phyloP scores from a whole-genome alignment of 1,284 basidiomycete species.

The Boletus semigastroideus region DNA sequence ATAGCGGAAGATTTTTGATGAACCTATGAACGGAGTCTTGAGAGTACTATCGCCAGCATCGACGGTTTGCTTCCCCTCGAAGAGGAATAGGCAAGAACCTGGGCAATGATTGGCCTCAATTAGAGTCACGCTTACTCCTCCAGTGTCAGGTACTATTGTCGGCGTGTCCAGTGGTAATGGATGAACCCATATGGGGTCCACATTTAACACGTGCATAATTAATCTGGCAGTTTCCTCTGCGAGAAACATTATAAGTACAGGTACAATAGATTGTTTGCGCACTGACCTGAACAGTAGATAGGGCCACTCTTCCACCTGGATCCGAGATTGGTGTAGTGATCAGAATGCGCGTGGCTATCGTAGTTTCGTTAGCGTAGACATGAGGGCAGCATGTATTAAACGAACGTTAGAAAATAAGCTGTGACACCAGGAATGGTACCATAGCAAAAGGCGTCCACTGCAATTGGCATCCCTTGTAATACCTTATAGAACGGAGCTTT shows the following conservation, averaged over 20 bases:
- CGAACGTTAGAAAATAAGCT: slow-evolving; percentile 85
- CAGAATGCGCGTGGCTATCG: slow-evolving; percentile 86
- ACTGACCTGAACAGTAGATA: slow-evolving; percentile 84
- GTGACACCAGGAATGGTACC: slow-evolving; percentile 85
- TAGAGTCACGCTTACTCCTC: slow-evolving; percentile 86
- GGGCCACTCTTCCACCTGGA: slow-evolving; percentile 87
- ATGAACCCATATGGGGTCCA: slow-evolving; percentile 85
- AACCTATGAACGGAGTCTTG: slow-evolving; percentile 71
- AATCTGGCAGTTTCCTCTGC: slow-evolving; percentile 79
- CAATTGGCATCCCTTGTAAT: slow-evolving; percentile 96
- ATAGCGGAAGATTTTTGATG: slow-evolving; percentile 76
- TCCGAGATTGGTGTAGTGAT: slow-evolving; percentile 90
- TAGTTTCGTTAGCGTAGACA: slow-evolving; percentile 10
- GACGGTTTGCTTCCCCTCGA: slow-evolving; percentile 87
- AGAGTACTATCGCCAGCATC: slow-evolving; percentile 82
- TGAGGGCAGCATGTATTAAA: neutral
- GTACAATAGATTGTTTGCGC: neutral
- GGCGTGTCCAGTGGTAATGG: slow-evolving; percentile 81
- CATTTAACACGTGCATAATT: slow-evolving; percentile 85
- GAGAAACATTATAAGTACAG: slow-evolving; percentile 5
- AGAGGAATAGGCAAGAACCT: slow-evolving; percentile 91
- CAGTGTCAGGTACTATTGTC: slow-evolving; percentile 75
- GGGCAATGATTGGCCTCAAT: slow-evolving; percentile 99
- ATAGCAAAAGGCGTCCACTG: slow-evolving; percentile 94
- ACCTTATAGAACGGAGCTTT: slow-evolving; percentile 94